Conservation (phyloP, 495 filamentous ascomycete species). For the Aspergillus asperescens region DNA sequence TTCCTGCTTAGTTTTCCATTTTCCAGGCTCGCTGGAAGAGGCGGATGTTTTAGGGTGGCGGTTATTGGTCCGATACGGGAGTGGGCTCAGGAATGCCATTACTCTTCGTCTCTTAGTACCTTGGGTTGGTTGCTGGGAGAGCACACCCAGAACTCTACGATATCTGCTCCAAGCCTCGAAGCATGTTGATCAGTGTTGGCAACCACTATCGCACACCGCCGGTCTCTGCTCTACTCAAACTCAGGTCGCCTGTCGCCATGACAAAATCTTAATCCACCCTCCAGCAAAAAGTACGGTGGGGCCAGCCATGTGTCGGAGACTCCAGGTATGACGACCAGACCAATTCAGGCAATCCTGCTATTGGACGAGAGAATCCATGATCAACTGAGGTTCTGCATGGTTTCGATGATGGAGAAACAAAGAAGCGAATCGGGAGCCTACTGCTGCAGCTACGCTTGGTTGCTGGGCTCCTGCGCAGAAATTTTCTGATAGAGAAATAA, state of each 20-base stretch:
- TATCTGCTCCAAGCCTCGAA: too few species aligned
- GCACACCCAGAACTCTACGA: too few species aligned
- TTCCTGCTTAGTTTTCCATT: slow-evolving; percentile 12
- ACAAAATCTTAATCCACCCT: slow-evolving; percentile 7
- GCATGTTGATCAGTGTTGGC: too few species aligned
- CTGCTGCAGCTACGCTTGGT: slow-evolving; percentile 14
- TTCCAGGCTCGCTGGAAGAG: slow-evolving; percentile 14
- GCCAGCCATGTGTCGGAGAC: slow-evolving; percentile 25
- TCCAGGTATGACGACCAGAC: slow-evolving; percentile 18
- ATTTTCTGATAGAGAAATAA: slow-evolving; percentile 20
- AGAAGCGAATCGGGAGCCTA: slow-evolving; percentile 18
- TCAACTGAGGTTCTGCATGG: slow-evolving; percentile 28
- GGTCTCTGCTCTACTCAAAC: neutral
- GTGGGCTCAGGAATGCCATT: slow-evolving; percentile 17
- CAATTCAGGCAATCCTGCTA: slow-evolving; percentile 2
- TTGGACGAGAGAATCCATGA: slow-evolving; percentile 16
- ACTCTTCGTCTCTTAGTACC: too few species aligned
- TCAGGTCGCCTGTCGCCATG: neutral
- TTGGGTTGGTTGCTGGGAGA: too few species aligned
- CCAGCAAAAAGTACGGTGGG: slow-evolving; percentile 25
- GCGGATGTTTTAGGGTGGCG: slow-evolving; percentile 23
- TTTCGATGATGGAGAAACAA: slow-evolving; percentile 8
- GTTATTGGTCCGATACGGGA: slow-evolving; percentile 19
- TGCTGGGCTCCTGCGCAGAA: slow-evolving; percentile 20
- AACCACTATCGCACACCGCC: neutral